These are phyloP conservation scores for Solanum piurae DNA, from an alignment of 257 asterid species.

Conservation along the genomic window DNA sequence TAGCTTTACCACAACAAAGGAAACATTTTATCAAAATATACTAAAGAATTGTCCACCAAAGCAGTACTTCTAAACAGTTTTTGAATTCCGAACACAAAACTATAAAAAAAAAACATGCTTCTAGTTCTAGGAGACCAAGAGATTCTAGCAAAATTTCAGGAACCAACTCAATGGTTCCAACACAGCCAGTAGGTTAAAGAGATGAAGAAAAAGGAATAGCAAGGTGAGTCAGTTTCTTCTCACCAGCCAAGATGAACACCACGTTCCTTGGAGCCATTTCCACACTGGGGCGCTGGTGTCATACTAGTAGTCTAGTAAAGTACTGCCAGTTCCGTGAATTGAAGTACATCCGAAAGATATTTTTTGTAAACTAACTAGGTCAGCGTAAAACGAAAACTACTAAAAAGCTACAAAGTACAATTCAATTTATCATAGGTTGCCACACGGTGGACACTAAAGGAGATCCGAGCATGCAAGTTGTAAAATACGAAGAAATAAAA, in stretches of 20 bases:
- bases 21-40: background rate
- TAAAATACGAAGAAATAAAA: background rate
- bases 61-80: background rate
- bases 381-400: background rate
- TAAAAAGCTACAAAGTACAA: background rate
- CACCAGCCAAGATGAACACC: background rate
- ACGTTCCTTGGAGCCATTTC: background rate
- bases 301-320: background rate
- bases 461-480: background rate
- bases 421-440: background rate
- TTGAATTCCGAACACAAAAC: background rate
- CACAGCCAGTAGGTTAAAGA: background rate
- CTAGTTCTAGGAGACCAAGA: background rate
- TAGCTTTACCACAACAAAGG: background rate
- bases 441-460: background rate
- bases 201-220: background rate
- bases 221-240: background rate
- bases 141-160: background rate
- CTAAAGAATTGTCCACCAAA: background rate
- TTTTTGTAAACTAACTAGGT: background rate
- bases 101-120: background rate
- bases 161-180: background rate
- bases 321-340: background rate
- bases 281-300: background rate
- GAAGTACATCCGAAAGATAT: background rate